Base-by-base conservation (phyloP, 2,329 filamentous ascomycete genomes). In the Pochonia chlamydosporia region DNA sequence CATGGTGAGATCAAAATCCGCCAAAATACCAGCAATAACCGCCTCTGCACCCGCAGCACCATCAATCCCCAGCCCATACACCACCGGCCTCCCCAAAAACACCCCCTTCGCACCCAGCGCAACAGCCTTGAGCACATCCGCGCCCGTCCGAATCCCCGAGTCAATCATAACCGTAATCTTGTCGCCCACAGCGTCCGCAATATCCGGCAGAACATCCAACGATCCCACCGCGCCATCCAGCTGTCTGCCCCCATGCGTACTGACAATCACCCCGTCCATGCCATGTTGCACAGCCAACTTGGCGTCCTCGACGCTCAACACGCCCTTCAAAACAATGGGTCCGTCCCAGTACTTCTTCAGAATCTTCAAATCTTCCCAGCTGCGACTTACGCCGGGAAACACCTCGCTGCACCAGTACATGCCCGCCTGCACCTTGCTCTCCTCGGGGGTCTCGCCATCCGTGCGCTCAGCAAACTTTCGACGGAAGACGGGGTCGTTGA, bases 401-500 rank as follows among this genome's bases (percentile, higher is more conserved):
- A 75, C 69, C 44, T 73, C 70, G 28, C 63, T 59, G 24, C 73
- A 66, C 79, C 80, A 85, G 43, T 71, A 69, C 13, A 64, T 59
- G 4, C 73, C 73, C 2, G 81, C 80, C n/a, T 67, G 60, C 1
- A 72, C 37, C 8, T 71, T 59, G 47, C 75, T 73, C 7, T 76
- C 70, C 58, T 79, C 73, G 35, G 67, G 64, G n/a, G 62, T 63
- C 2, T 63, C 66, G 0, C 72, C 74, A 28, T 68, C 72, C n/a
- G 62, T 64, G 40, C 68, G 66, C 44, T 56, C 47, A 3, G 56
- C 53, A 46, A 58, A 53, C 36, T 56, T 52, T 49, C 53, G n/a
- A 45, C 60, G 25, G 61, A 86, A 88, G 0, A 82, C 80, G 0
- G 84, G 82, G 57, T 89, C 85, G 1, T 73, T 73, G 53, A 89